phyloP scores from a whole-genome alignment of 2,329 filamentous ascomycete species.

The Shiraia bambusicola region DNA sequence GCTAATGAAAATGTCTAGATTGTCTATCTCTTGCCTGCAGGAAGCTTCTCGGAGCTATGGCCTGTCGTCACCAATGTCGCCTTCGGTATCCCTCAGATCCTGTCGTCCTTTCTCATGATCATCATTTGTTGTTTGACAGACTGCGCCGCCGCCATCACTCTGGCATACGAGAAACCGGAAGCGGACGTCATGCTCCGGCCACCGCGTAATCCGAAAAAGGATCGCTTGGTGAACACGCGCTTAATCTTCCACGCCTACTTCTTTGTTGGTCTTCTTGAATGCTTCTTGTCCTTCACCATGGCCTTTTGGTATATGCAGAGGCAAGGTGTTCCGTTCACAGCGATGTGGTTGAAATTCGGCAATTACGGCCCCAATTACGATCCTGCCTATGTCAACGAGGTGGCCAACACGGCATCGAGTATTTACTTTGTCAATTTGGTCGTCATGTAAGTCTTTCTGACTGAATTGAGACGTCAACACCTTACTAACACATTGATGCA shows the following conservation, averaged over 20 bases:
- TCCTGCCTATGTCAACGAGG: constrained; percentile 39
- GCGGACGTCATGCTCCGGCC: constrained; percentile 70
- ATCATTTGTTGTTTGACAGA: constrained; percentile 70
- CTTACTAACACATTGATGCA: constrained; percentile 8
- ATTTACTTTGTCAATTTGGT: constrained; percentile 82
- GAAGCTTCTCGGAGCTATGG: constrained; percentile 73
- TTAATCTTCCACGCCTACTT: constrained; percentile 73
- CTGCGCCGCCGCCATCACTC: constrained; percentile 61
- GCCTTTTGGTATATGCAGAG: constrained; percentile 48
- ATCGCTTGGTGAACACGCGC: constrained; percentile 72
- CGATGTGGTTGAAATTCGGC: constrained; percentile 61
- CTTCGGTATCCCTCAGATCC: constrained; percentile 71
- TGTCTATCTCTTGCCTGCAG: constrained; percentile 72
- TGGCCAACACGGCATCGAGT: constrained; percentile 66
- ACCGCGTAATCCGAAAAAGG: constrained; percentile 67
- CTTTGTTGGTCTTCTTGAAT: constrained; percentile 61
- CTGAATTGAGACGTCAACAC: no score
- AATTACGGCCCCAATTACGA: constrained; percentile 28
- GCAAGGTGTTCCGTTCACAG: constrained; percentile 64
- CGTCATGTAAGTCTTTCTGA: constrained; percentile 61
- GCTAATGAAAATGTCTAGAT: constrained; percentile 41
- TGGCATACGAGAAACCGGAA: constrained; percentile 77
- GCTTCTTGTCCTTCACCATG: constrained; percentile 48
- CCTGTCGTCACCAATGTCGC: constrained; percentile 72
- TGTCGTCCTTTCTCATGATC: constrained; percentile 70